Percentiles rank a stretch among this genome's conserved stretches.
phyloP scores from a whole-genome alignment of 176 grass and related monocot genomes.

The Poa annua region DNA sequence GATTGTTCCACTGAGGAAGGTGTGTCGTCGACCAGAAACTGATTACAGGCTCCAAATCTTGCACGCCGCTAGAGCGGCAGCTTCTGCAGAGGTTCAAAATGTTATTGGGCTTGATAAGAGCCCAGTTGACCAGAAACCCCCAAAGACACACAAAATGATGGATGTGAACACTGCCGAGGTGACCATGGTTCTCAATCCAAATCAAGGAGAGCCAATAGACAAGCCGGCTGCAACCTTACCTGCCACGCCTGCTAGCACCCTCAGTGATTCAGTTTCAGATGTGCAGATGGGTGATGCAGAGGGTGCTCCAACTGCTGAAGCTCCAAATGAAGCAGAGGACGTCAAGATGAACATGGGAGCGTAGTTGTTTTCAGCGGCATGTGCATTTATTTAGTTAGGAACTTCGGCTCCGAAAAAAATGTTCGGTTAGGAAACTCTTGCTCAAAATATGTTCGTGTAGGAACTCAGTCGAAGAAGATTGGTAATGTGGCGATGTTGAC shows the following conservation, averaged over 20 bases:
- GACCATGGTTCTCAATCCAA: constrained; percentile 33
- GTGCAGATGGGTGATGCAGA: constrained; percentile 38
- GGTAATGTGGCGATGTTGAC: neutral
- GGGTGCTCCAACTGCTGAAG: constrained; percentile 24
- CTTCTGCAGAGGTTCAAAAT: constrained; percentile 43
- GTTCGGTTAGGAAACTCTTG: neutral
- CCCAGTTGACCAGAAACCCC: constrained; percentile 40
- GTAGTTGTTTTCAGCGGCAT: neutral
- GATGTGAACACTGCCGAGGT: constrained; percentile 74
- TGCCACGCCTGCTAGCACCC: constrained; percentile 5
- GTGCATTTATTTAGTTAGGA: neutral
- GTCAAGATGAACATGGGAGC: constrained; percentile 38
- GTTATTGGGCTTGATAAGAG: constrained; percentile 36
- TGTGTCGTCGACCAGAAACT: constrained; percentile 97
- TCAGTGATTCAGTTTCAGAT: constrained; percentile 43
- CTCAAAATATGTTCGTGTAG: neutral
- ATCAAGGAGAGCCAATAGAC: constrained; percentile 34
- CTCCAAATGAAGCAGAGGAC: constrained; percentile 37
- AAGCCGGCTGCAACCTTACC: constrained; percentile 2
- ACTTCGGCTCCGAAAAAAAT: neutral
- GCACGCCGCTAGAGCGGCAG: constrained; percentile 66
- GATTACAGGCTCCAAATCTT: constrained; percentile 93
- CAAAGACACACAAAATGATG: constrained; percentile 72
- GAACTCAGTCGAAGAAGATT: neutral
- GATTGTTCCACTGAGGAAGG: constrained; percentile 97